Conservation (phyloP, 1,284 basidiomycete genomes). For the Ganoderma multipileum region DNA sequence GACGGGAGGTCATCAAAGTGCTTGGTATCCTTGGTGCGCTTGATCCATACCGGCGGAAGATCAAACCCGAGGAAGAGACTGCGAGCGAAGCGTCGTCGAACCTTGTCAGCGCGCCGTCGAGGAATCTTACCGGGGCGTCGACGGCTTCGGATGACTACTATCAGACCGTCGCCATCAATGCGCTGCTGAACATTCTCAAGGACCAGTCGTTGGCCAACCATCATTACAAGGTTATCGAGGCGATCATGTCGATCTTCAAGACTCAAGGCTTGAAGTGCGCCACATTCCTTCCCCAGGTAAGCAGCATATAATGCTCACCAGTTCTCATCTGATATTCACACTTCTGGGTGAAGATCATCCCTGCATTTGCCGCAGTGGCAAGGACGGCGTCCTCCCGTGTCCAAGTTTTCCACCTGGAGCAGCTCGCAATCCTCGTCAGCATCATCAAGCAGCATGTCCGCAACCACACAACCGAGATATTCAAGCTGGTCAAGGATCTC, state of each 20-base stretch:
- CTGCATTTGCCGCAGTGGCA: slow-evolving; percentile 93
- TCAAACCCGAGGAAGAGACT: slow-evolving; percentile 79
- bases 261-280: slow-evolving; percentile 98
- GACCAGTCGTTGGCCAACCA: slow-evolving; percentile 88
- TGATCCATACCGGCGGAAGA: slow-evolving; percentile 95
- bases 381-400: slow-evolving; percentile 82
- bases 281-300: slow-evolving; percentile 91
- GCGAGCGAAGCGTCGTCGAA: slow-evolving; percentile 72
- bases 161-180: slow-evolving; percentile 94
- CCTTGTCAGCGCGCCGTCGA: slow-evolving; percentile 57
- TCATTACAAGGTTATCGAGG: slow-evolving; percentile 95
- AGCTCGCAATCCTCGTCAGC: slow-evolving; percentile 93
- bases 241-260: slow-evolving; percentile 99
- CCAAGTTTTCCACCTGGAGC: slow-evolving; percentile 96
- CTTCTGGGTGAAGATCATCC: slow-evolving; percentile 79
- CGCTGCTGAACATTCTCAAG: slow-evolving; percentile 88
- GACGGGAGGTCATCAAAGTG: slow-evolving; percentile 92
- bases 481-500: slow-evolving; percentile 84
- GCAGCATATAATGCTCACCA: slow-evolving; percentile 23
- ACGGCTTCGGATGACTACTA: slow-evolving; percentile 92
- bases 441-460: slow-evolving; percentile 99
- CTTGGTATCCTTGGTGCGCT: slow-evolving; percentile 97
- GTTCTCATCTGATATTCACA: not conserved
- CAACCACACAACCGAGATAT: slow-evolving; percentile 87
- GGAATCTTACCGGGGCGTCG: slow-evolving; percentile 45